Conservation (phyloP, 2,329 filamentous ascomycete species). For the Emmonsiellopsis sp. region DNA sequence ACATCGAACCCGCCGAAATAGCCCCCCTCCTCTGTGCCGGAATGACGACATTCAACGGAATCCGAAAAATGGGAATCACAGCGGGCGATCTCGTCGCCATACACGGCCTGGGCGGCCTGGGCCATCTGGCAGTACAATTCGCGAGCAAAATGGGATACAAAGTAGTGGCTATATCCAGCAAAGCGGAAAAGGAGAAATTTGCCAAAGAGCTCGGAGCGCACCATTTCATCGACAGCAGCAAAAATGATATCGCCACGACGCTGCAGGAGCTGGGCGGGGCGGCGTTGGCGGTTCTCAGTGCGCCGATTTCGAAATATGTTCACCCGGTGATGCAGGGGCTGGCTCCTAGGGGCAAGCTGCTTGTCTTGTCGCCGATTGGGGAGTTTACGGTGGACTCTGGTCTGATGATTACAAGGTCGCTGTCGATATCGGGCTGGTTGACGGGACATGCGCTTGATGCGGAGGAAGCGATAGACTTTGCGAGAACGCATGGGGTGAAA, state of each 20-base stretch:
- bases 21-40: constrained; percentile 41
- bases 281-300: constrained; percentile 26
- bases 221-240: constrained; percentile 43
- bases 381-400: constrained; percentile 11
- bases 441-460: constrained; percentile 43
- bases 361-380: constrained; percentile 21
- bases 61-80: constrained; percentile 39
- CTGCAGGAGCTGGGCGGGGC: constrained; percentile 30
- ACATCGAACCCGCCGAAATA: constrained; percentile 36
- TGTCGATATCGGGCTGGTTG: constrained; percentile 43
- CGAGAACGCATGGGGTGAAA: constrained; percentile 37
- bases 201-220: constrained; percentile 46
- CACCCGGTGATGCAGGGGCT: constrained; percentile 25
- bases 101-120: constrained; percentile 44
- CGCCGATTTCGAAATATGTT: constrained; percentile 25
- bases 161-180: constrained; percentile 42
- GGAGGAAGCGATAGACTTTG: constrained; percentile 45
- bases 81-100: constrained; percentile 40
- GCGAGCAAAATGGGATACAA: constrained; percentile 43
- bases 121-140: constrained; percentile 45
- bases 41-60: constrained; percentile 41
- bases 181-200: constrained; percentile 43
- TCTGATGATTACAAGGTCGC: constrained; percentile 31
- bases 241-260: constrained; percentile 23
- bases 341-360: constrained; percentile 24